Conservation (phyloP, 805 yeast genomes). For the Metschnikowia lunata region DNA sequence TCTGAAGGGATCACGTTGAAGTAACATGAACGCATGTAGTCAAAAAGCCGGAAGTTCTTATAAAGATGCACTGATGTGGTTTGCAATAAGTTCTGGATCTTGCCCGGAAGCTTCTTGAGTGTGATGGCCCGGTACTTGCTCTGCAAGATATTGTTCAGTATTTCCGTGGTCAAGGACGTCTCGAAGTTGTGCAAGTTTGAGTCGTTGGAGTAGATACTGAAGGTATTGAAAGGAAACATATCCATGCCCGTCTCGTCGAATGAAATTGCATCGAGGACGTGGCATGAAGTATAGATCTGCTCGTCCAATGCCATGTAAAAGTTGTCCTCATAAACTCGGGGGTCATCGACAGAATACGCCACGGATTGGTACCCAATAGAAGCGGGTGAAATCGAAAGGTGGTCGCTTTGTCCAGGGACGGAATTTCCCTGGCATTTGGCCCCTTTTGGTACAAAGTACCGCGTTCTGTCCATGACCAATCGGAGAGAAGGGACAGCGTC, state of each 20-base stretch:
- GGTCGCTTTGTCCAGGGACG: conserved; percentile 3
- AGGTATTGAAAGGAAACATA: conserved; percentile 32
- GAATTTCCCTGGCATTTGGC: conserved; percentile 11
- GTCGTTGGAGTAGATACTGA: conserved; percentile 35
- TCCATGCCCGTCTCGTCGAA: conserved; percentile 19
- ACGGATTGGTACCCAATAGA: conserved; percentile 6
- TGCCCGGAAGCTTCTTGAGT: conserved; percentile 29
- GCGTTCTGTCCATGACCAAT: conserved; percentile 24
- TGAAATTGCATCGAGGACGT: conserved; percentile 16
- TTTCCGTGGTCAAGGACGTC: conserved; percentile 23
- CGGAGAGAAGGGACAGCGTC: conserved; percentile 28
- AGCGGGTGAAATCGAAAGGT: conserved; percentile 8
- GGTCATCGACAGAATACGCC: conserved; percentile 10
- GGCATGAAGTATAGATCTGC: conserved; percentile 31
- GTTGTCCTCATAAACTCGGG: conserved; percentile 26
- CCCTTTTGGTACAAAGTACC: conserved; percentile 29
- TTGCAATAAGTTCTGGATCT: conserved; percentile 32
- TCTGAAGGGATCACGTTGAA: conserved; percentile 30
- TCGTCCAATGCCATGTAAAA: conserved; percentile 31
- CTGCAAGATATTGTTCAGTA: conserved; percentile 22
- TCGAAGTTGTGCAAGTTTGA: conserved; percentile 34
- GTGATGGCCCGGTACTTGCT: conserved; percentile 21
- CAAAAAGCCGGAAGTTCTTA: conserved; percentile 31
- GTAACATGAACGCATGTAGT: conserved; percentile 40
- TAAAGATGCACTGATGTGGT: conserved; percentile 30